These are phyloP conservation scores for Tetrapisispora fleetii DNA, from an alignment of 805 yeast genomes.

Conservation along the genomic window DNA sequence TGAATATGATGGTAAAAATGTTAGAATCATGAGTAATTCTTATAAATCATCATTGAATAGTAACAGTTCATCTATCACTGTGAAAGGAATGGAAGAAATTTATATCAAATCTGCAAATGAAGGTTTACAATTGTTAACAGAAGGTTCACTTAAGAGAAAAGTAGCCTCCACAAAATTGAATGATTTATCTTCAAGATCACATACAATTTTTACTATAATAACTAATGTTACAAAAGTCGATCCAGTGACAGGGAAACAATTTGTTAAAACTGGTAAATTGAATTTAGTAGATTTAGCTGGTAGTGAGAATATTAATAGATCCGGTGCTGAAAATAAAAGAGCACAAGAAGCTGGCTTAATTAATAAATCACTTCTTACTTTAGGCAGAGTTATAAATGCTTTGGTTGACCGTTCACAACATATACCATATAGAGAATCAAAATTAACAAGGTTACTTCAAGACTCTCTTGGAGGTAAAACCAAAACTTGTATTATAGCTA, in stretches of 20 bases:
- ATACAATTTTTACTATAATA: slow-evolving; percentile 67
- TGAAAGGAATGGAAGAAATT: slow-evolving; percentile 49
- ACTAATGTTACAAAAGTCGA: slow-evolving; percentile 43
- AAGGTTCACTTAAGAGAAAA: slow-evolving; percentile 54
- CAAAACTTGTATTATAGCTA: slow-evolving; percentile 73
- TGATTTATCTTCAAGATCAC: slow-evolving; percentile 70
- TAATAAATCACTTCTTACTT: slow-evolving; percentile 71
- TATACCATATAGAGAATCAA: slow-evolving; percentile 79
- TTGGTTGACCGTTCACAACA: slow-evolving; percentile 55
- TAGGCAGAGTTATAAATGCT: slow-evolving; percentile 79
- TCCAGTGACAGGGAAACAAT: slow-evolving; percentile 40
- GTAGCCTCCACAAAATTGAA: slow-evolving; percentile 75
- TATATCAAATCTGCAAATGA: slow-evolving; percentile 41
- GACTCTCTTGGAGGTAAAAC: slow-evolving; percentile 82
- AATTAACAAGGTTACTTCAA: slow-evolving; percentile 66
- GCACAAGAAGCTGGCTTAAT: slow-evolving; percentile 91
- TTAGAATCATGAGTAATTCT: slow-evolving; percentile 51
- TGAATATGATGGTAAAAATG: slow-evolving; percentile 38
- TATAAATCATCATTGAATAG: slow-evolving; percentile 47
- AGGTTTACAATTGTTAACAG: slow-evolving; percentile 41
- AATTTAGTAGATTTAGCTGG: slow-evolving; percentile 93
- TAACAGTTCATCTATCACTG: slow-evolving; percentile 31
- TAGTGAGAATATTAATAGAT: slow-evolving; percentile 71
- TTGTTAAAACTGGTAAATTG: slow-evolving; percentile 50
- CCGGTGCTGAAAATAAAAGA: slow-evolving; percentile 75